Evolutionary conservation across 352 stramenopile species (phyloP).

Genomic region (Thalassiosira ordinaria): DNA sequence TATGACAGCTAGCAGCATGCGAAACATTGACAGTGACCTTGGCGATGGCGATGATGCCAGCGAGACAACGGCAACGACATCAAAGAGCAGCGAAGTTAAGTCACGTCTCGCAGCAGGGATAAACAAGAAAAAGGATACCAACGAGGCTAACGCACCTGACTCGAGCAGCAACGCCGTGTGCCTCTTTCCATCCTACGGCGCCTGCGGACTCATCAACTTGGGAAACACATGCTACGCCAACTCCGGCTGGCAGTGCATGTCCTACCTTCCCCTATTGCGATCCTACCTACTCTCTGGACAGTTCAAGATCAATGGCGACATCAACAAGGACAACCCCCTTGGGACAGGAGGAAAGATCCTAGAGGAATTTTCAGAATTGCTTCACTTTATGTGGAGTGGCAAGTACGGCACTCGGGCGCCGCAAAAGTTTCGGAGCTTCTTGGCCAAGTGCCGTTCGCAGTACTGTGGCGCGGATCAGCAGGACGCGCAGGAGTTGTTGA

Average conservation of each 20-base stretch:
- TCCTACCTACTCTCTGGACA: slow-evolving; percentile 96
- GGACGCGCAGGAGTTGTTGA: slow-evolving; percentile 92
- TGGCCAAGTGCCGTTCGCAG: slow-evolving; percentile 92
- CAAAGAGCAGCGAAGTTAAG: slow-evolving; percentile 44
- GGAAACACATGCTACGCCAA: slow-evolving; percentile 99
- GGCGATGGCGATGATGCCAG: slow-evolving; percentile 34
- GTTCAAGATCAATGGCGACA: slow-evolving; percentile 87
- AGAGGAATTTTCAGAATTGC: slow-evolving; percentile 87
- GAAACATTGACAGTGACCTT: slow-evolving; percentile 41
- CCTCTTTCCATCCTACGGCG: slow-evolving; percentile 79
- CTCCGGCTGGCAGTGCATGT: slow-evolving; percentile 96
- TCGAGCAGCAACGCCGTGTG: slow-evolving; percentile 66
- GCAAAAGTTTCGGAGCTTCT: slow-evolving; percentile 65
- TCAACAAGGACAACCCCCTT: slow-evolving; percentile 90
- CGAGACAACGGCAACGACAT: neutral
- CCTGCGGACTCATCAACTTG: slow-evolving; percentile 87
- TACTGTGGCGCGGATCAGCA: slow-evolving; percentile 98
- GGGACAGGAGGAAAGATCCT: slow-evolving; percentile 88
- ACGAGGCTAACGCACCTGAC: slow-evolving; percentile 46
- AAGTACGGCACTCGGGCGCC: slow-evolving; percentile 90
- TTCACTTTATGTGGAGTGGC: slow-evolving; percentile 90
- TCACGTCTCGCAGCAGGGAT: slow-evolving; percentile 34
- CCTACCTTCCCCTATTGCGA: slow-evolving; percentile 93
- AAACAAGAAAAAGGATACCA: slow-evolving; percentile 70
- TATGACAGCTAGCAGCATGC: slow-evolving; percentile 66